A percentile compares a stretch with the other conserved stretches of the same genome.
These are phyloP conservation scores for Moniliophthora roreri DNA, from an alignment of 1,284 basidiomycete species.

Conservation along the genomic window DNA sequence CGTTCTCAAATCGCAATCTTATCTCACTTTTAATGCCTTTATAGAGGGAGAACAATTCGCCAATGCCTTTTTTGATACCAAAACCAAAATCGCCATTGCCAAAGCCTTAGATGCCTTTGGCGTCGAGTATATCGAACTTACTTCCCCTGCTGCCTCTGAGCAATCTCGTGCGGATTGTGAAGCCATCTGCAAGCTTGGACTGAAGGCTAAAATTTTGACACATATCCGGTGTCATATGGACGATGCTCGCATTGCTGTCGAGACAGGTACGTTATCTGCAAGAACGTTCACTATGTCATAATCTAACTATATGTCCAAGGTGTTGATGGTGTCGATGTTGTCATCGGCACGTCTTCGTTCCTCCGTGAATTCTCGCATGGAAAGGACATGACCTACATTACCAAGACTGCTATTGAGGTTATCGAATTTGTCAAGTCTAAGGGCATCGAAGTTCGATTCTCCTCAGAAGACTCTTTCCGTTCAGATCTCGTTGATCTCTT, in stretches of 20 bases:
- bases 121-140: conserved; percentile 99
- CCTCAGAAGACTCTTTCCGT: conserved; percentile 99
- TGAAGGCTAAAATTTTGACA: conserved; percentile 97
- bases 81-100: conserved; percentile 99
- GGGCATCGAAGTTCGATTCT: conserved; percentile 99
- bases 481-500: conserved; percentile 99
- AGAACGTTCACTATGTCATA: conserved; percentile 5
- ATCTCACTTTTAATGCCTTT: neutral
- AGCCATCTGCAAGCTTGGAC: conserved; percentile 98
- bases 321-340: conserved; percentile 99
- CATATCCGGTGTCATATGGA: conserved; percentile 99
- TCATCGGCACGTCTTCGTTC: conserved; percentile 99
- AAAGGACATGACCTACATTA: conserved; percentile 99
- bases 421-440: conserved; percentile 99
- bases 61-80: conserved; percentile 99
- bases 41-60: conserved; percentile 99
- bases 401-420: conserved; percentile 98
- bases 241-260: conserved; percentile 97
- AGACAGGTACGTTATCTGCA: conserved; percentile 72
- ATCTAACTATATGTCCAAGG: conserved; percentile 42
- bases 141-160: conserved; percentile 96
- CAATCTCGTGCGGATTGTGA: conserved; percentile 96
- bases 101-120: conserved; percentile 97
- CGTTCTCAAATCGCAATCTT: conserved; percentile 5
- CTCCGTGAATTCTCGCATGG: conserved; percentile 99